Conservation (phyloP, 352 stramenopile genomes). For the Globisporangium irregulare region DNA sequence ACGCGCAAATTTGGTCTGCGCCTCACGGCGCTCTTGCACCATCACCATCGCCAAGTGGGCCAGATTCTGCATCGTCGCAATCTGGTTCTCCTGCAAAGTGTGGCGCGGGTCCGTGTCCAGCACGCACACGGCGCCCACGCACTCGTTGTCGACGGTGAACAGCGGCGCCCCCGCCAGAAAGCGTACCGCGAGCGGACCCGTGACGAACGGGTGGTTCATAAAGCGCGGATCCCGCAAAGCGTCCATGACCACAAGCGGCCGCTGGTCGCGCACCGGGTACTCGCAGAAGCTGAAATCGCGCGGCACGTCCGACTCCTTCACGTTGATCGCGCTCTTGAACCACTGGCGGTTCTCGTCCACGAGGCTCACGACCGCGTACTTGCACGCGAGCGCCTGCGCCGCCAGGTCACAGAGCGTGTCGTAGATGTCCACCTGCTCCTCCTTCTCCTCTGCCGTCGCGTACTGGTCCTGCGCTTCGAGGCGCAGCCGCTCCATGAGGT, state of each 20-base stretch:
- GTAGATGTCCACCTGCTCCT: conserved; percentile 80
- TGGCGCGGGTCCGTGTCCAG: conserved; percentile 71
- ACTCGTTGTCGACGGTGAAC: conserved; percentile 79
- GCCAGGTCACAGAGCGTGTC: conserved; percentile 79
- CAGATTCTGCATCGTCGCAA: conserved; percentile 84
- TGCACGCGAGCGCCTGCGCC: conserved; percentile 69
- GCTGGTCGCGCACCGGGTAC: conserved; percentile 69
- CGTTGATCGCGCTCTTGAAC: conserved; percentile 90
- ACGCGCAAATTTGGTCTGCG: conserved; percentile 47
- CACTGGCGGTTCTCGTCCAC: conserved; percentile 94
- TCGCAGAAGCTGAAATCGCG: conserved; percentile 86
- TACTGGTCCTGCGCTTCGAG: conserved; percentile 35
- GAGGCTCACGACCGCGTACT: conserved; percentile 82
- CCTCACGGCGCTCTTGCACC: conserved; percentile 80
- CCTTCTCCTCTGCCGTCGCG: conserved; percentile 12
- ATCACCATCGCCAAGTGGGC: conserved; percentile 84
- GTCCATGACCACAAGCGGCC: conserved; percentile 88
- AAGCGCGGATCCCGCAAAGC: conserved; percentile 88
- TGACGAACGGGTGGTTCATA: conserved; percentile 86
- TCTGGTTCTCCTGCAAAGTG: conserved; percentile 63
- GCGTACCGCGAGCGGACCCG: conserved; percentile 84
- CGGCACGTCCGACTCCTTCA: conserved; percentile 71
- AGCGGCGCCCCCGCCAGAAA: conserved; percentile 94
- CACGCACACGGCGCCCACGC: conserved; percentile 75
- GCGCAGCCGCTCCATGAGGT: conserved; percentile 67